Evolutionary conservation across 345 rosid genomes (phyloP).

Genomic region (Eucalyptus dawsonii): DNA sequence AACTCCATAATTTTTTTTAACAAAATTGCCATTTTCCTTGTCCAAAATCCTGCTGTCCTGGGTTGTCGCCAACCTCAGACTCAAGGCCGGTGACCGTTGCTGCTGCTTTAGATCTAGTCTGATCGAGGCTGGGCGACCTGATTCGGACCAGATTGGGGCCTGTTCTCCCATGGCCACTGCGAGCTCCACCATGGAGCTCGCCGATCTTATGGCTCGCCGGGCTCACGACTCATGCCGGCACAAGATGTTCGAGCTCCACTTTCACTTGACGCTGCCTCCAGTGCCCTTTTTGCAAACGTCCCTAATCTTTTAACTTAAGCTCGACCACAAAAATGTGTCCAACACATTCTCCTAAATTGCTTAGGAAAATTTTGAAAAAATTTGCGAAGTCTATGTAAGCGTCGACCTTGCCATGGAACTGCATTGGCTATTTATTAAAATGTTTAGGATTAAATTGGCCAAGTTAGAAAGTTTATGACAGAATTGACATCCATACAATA

Average conservation of each 20-base stretch:
- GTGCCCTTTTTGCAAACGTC: too few species aligned
- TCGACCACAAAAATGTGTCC: background rate
- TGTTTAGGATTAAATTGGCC: rapidly evolving
- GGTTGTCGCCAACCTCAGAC: background rate
- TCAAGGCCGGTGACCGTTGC: background rate
- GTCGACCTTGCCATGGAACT: background rate
- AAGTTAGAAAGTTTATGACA: too few species aligned
- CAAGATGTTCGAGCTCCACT: background rate
- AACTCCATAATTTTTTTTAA: background rate
- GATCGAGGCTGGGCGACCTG: background rate
- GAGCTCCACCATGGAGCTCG: background rate
- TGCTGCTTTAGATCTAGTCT: background rate
- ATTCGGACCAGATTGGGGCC: background rate
- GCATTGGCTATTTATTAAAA: background rate
- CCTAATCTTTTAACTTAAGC: background rate
- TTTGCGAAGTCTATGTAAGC: background rate
- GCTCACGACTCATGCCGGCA: background rate
- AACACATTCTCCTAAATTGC: too few species aligned
- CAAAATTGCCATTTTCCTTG: background rate
- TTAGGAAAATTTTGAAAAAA: too few species aligned
- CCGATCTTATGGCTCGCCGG: background rate
- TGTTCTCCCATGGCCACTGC: background rate
- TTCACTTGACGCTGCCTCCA: too few species aligned
- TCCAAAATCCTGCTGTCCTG: background rate
- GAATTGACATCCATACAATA: rapidly evolving